Evolutionary conservation across 1,139 yeast species (phyloP), one percentile per base, ranked within the genome.

Genomic region (Zhuliangozyma blackwelliae): DNA sequence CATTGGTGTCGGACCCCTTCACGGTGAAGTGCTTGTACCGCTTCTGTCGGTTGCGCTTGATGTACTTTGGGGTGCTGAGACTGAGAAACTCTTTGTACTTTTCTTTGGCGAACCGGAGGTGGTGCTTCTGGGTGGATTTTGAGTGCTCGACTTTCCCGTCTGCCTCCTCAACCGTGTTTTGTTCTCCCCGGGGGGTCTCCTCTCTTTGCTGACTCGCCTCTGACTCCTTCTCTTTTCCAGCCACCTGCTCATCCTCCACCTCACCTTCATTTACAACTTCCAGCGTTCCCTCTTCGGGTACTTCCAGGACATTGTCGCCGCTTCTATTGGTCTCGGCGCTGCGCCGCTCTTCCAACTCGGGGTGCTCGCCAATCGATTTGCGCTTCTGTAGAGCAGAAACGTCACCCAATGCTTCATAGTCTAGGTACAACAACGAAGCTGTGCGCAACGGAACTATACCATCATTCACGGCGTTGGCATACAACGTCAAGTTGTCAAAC

Each of bases 401-500:
- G 38, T 64, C 65, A 1, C 69, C 71, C 29, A 71, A 49, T 0
- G 72, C 74, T 32, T 61, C 61, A 48, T 69, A 70, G 45, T 71
- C 77, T 36, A 71, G 51, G 40, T 72, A 78, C 27, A 78, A 51
- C 28, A 78, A 55, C 0, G 82, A 77, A 1, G 80, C 69, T 0
- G 84, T 68, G 38, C 79, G 65, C 42, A 92, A 65, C 0, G 98
- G 97, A 0, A 92, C 98, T 39, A 92, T 90, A 0, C 98, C 98
- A 57, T 87, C 96, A 52, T 85, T 79, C n/a, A 85, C 68, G 3
- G 86, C 82, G 53, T 86, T 86, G 2, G 95, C 94, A 52, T 87
- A 83, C 1, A 84, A 63, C 0, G 92, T 84, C 43, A 96, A 67
- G 35, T 82, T 72, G 36, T 68, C 63, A 55, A 94, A 92, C 45